phyloP scores from a whole-genome alignment of 2,329 filamentous ascomycete species.

The Phialemoniopsis sp. region DNA sequence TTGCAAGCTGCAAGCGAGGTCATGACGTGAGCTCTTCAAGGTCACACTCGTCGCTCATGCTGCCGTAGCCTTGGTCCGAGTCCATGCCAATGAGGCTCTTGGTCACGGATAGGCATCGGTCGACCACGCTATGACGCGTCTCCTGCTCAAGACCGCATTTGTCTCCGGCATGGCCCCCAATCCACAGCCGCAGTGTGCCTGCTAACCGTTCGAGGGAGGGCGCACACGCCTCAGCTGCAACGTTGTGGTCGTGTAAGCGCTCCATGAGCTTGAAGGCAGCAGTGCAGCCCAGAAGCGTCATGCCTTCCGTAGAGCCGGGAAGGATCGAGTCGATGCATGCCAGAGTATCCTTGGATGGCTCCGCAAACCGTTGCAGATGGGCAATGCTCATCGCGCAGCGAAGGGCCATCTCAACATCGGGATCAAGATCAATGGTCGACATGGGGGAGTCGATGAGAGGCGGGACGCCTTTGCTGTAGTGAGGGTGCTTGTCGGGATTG shows the following conservation, averaged over 20 bases:
- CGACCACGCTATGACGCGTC: slow-evolving; percentile 49
- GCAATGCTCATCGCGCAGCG: slow-evolving; percentile 58
- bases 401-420: slow-evolving; percentile 53
- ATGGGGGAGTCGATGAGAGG: slow-evolving; percentile 42
- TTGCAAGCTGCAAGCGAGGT: too few relatives aligned
- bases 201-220: slow-evolving; percentile 51
- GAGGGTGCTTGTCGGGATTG: slow-evolving; percentile 24
- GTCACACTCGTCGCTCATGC: slow-evolving; percentile 44
- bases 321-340: slow-evolving; percentile 46
- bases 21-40: slow-evolving; percentile 14
- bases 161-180: slow-evolving; percentile 47
- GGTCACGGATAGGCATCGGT: slow-evolving; percentile 50
- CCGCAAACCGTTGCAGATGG: slow-evolving; percentile 44
- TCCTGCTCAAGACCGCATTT: slow-evolving; percentile 45
- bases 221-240: slow-evolving; percentile 41
- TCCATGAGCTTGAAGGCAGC: slow-evolving; percentile 57
- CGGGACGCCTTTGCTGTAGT: slow-evolving; percentile 20
- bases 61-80: slow-evolving; percentile 55
- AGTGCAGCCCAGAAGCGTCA: slow-evolving; percentile 56
- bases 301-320: slow-evolving; percentile 29
- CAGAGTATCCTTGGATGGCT: slow-evolving; percentile 36
- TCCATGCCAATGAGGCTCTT: slow-evolving; percentile 57
- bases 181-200: slow-evolving; percentile 56
- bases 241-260: slow-evolving; percentile 40
- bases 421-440: slow-evolving; percentile 31